These are phyloP conservation scores for Cercophora samala DNA, from an alignment of 495 filamentous ascomycete genomes.

Conservation along the genomic window DNA sequence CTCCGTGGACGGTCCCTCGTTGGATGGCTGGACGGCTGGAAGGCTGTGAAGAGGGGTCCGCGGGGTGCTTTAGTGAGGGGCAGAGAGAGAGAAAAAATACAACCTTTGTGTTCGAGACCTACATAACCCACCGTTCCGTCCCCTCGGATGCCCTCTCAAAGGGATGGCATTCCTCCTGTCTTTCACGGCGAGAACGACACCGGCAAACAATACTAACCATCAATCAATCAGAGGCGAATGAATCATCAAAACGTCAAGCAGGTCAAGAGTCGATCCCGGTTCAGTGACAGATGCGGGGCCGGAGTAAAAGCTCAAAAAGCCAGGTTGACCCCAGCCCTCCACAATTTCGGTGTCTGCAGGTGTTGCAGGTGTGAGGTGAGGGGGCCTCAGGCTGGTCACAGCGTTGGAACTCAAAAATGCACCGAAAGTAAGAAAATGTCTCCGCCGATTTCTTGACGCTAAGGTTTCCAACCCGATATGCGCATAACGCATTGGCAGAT, in stretches of 20 bases:
- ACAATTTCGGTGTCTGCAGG: not conserved
- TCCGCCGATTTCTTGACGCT: not conserved
- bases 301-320: not conserved
- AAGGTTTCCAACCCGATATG: not conserved
- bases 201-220: not conserved
- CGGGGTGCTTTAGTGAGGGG: not conserved
- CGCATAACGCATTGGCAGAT: not conserved
- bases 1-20: not conserved
- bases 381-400: not conserved
- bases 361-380: not conserved
- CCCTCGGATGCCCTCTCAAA: not conserved
- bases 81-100: not conserved
- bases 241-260: not conserved
- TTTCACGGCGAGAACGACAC: not conserved
- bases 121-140: not conserved
- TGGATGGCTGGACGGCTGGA: no score
- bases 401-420: not conserved
- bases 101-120: not conserved
- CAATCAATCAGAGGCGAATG: not conserved
- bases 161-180: not conserved
- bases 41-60: not conserved
- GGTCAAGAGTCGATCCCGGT: not conserved
- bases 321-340: not conserved
- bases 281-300: not conserved
- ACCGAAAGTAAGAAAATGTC: not conserved